Conservation (phyloP, 1,139 yeast genomes). For the Kodamaea suecica region DNA sequence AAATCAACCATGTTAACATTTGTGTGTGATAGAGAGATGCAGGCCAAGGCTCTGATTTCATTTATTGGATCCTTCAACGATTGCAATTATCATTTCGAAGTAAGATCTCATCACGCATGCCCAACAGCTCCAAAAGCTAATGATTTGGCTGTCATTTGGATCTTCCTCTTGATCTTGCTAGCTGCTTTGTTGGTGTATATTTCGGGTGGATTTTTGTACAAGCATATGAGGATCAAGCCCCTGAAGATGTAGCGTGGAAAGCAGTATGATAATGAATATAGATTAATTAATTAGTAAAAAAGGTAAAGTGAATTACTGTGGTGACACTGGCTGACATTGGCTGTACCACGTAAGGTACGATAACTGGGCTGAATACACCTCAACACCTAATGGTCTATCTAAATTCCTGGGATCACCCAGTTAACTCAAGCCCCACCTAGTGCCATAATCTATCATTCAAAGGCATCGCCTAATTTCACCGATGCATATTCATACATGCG, state of each 20-base stretch:
- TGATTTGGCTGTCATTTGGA: slow-evolving; percentile 58
- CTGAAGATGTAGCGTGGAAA: background rate
- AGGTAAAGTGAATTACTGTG: background rate
- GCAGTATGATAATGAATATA: background rate
- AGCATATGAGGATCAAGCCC: slow-evolving; percentile 14
- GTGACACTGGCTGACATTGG: too few relatives aligned
- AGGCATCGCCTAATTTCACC: too few relatives aligned
- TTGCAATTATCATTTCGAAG: slow-evolving; percentile 83
- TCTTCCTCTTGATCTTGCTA: slow-evolving; percentile 50
- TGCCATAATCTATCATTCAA: too few relatives aligned
- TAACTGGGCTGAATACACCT: too few relatives aligned
- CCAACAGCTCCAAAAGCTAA: slow-evolving; percentile 67
- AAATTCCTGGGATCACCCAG: too few relatives aligned
- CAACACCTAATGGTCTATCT: too few relatives aligned
- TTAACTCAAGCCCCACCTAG: too few relatives aligned
- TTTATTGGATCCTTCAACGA: slow-evolving; percentile 71
- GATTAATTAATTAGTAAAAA: background rate
- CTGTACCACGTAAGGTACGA: too few relatives aligned
- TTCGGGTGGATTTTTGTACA: slow-evolving; percentile 54
- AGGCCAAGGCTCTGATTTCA: slow-evolving; percentile 62
- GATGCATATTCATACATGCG: too few relatives aligned
- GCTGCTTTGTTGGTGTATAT: slow-evolving; percentile 55
- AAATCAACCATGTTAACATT: slow-evolving; percentile 71
- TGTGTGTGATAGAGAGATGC: slow-evolving; percentile 75
- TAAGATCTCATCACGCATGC: slow-evolving; percentile 83